A percentile compares a stretch with the other conserved stretches of the same genome.
Conservation (phyloP, 352 stramenopile species). For the Phytophthora citricola region DNA sequence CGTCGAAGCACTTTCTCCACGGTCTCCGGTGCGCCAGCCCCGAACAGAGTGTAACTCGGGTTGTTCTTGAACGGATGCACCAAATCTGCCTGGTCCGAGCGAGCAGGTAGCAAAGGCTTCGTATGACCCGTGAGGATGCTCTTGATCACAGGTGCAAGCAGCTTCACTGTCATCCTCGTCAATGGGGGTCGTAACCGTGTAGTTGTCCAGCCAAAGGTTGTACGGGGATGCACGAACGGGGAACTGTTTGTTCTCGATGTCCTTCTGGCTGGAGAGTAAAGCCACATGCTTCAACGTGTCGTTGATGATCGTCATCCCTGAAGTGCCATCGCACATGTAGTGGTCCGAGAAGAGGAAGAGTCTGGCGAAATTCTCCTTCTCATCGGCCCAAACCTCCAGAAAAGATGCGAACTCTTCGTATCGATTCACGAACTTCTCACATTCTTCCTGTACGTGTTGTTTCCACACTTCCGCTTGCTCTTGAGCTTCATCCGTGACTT, state of each 20-base stretch:
- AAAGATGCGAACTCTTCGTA: conserved; percentile 37
- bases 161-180: conserved; percentile 24
- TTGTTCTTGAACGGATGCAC: conserved; percentile 37
- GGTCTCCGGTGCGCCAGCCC: conserved; percentile 25
- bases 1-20: conserved; percentile 30
- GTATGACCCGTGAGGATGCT: conserved; percentile 22
- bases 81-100: conserved; percentile 33
- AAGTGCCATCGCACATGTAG: conserved; percentile 51
- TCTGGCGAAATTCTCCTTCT: conserved; percentile 20
- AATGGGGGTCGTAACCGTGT: conserved; percentile 25
- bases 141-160: conserved; percentile 26
- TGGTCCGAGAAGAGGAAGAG: conserved; percentile 54
- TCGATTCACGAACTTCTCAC: conserved; percentile 24
- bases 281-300: conserved; percentile 29
- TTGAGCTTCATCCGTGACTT: conserved; percentile 8
- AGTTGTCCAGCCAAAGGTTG: conserved; percentile 30
- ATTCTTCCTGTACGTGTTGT: conserved; percentile 32
- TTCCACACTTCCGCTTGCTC: conserved; percentile 27
- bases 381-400: conserved; percentile 28
- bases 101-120: conserved; percentile 32
- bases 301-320: conserved; percentile 45
- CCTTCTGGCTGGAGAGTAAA: conserved; percentile 11
- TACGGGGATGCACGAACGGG: conserved; percentile 37
- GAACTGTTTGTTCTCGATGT: conserved; percentile 19
- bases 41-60: conserved; percentile 38